Conservation (phyloP, 129 eudicot species). For the Rutidosis leptorrhynchoides region DNA sequence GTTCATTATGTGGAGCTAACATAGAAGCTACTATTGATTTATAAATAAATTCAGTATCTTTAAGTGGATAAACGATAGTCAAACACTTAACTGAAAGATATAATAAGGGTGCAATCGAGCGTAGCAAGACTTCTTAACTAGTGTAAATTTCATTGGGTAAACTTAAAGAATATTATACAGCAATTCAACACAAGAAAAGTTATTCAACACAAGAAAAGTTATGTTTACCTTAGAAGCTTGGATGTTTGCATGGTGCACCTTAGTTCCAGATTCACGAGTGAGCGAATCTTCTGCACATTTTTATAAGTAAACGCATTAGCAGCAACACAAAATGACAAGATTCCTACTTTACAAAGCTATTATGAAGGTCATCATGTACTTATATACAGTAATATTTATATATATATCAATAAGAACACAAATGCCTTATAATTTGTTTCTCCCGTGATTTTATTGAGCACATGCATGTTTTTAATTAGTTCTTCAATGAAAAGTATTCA, state of each 20-base stretch:
- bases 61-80: background rate
- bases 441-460: background rate
- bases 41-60: background rate
- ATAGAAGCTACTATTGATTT: background rate
- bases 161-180: background rate
- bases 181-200: background rate
- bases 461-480: background rate
- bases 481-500: background rate
- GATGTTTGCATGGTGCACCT: slow-evolving; percentile 87
- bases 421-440: background rate
- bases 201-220: too few relatives aligned
- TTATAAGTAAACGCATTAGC: slow-evolving; percentile 21
- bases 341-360: background rate
- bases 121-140: background rate
- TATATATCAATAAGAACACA: background rate
- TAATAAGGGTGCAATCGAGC: background rate
- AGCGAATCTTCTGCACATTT: slow-evolving; percentile 70
- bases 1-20: background rate
- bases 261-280: slow-evolving; percentile 81
- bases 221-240: slow-evolving; percentile 81
- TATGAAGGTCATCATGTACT: background rate
- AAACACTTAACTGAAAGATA: background rate
- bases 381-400: too few relatives aligned
- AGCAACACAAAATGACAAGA: background rate
- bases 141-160: background rate